Percentiles rank a stretch among this genome's conserved stretches.
These are phyloP conservation scores for Truncatella angustata DNA, from an alignment of 2,329 filamentous ascomycete species.

Conservation along the genomic window DNA sequence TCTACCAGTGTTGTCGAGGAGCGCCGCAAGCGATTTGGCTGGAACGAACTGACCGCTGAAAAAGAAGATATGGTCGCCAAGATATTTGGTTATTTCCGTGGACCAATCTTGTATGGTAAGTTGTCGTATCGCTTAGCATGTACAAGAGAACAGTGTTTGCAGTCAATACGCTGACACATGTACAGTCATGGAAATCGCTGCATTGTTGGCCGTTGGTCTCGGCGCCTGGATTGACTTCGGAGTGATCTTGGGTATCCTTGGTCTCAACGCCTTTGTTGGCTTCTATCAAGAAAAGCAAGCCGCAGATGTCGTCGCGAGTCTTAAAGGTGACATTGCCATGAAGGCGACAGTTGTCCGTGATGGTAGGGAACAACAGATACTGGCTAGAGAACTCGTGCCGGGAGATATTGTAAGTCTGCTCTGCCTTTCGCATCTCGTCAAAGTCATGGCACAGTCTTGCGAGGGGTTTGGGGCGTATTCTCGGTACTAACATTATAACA, in stretches of 20 bases:
- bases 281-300: constrained; percentile 83
- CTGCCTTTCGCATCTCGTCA: no score
- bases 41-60: constrained; percentile 67
- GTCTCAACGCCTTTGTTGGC: constrained; percentile 74
- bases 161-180: constrained; percentile 6
- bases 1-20: constrained; percentile 52
- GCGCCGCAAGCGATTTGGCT: constrained; percentile 64
- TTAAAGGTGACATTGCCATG: constrained; percentile 80
- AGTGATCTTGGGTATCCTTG: constrained; percentile 73
- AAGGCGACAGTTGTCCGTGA: constrained; percentile 67
- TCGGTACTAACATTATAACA: background rate
- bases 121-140: constrained; percentile 11
- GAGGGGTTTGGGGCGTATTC: no score
- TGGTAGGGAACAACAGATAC: constrained; percentile 65
- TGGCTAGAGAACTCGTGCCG: constrained; percentile 71
- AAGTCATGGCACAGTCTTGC: no score
- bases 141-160: constrained; percentile 22
- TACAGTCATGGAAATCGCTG: constrained; percentile 74
- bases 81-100: constrained; percentile 70
- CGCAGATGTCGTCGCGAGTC: constrained; percentile 69
- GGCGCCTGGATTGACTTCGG: constrained; percentile 75
- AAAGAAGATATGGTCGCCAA: constrained; percentile 70
- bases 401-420: constrained; percentile 64
- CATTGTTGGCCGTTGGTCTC: constrained; percentile 70
- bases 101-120: constrained; percentile 71